Evolutionary conservation across 257 asterid species (phyloP).

Genomic region (Solanum sitiens): DNA sequence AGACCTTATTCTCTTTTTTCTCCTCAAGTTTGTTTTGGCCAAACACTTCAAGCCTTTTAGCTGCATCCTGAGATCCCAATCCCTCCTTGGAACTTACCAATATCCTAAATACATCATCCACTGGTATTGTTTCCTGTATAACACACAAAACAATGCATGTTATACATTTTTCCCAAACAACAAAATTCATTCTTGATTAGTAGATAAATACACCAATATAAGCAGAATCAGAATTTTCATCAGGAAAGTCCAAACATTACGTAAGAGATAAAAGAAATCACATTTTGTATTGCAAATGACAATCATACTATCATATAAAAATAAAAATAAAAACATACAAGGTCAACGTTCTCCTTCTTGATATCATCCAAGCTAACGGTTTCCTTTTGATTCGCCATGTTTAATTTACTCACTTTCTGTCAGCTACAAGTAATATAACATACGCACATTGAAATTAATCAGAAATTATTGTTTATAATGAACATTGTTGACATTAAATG

Average conservation of each 20-base stretch:
- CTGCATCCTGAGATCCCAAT: constrained; percentile 44
- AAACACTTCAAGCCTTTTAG: constrained; percentile 45
- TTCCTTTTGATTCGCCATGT: not conserved
- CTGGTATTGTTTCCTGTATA: constrained; percentile 59
- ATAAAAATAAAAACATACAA: constrained; percentile 19
- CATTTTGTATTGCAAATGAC: not conserved
- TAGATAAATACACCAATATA: not conserved
- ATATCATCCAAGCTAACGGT: constrained; percentile 53
- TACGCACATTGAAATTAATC: not conserved
- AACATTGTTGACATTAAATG: not conserved
- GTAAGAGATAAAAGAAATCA: not conserved
- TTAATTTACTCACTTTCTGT: not conserved
- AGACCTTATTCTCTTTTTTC: constrained; percentile 59
- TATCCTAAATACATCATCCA: constrained; percentile 68
- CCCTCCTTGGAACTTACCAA: constrained; percentile 66
- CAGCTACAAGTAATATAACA: not conserved
- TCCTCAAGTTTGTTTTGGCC: constrained; percentile 93
- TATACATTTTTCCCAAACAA: not conserved
- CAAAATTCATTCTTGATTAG: not conserved
- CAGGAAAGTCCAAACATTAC: not conserved
- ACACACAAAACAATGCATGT: not conserved
- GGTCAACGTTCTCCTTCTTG: constrained; percentile 66
- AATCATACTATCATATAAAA: not conserved
- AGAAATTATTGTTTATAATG: not conserved
- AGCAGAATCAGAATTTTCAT: not conserved